Percentiles rank a stretch among this genome's conserved stretches.
Evolutionary conservation across 2,329 filamentous ascomycete species (phyloP).

Genomic region (Trichophyton equinum): DNA sequence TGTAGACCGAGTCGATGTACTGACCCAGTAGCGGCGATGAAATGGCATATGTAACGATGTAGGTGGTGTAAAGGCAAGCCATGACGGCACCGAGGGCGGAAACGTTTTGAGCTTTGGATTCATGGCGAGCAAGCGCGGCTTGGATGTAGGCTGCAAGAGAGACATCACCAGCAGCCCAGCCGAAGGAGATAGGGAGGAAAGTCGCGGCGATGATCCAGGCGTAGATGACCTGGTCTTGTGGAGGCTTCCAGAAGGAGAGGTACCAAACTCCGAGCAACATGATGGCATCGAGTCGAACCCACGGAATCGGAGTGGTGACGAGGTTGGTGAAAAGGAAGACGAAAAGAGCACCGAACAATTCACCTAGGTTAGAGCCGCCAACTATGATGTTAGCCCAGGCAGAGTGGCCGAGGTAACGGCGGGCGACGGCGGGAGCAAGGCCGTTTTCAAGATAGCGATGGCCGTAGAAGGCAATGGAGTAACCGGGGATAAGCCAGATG

Average conservation of each 20-base stretch:
- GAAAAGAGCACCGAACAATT: conserved; percentile 37
- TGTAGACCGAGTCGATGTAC: conserved; percentile 36
- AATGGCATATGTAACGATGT: conserved; percentile 39
- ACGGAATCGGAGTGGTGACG: conserved; percentile 39
- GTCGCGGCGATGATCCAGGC: conserved; percentile 38
- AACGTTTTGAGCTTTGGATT: conserved; percentile 34
- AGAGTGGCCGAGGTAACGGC: conserved; percentile 37
- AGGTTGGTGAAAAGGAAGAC: conserved; percentile 40
- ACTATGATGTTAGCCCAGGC: conserved; percentile 41
- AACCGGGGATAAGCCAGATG: conserved; percentile 40
- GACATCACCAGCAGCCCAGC: conserved; percentile 42
- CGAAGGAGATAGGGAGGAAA: conserved; percentile 38
- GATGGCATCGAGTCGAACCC: conserved; percentile 38
- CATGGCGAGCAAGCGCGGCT: conserved; percentile 36
- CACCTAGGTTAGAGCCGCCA: conserved; percentile 40
- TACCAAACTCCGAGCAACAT: conserved; percentile 39
- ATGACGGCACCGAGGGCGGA: conserved; percentile 41
- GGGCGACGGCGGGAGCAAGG: conserved; percentile 36
- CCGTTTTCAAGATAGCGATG: conserved; percentile 42
- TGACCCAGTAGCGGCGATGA: conserved; percentile 34
- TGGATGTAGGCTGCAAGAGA: conserved; percentile 42
- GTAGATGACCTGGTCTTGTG: conserved; percentile 28
- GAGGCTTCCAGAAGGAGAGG: conserved; percentile 36
- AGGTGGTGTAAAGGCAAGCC: conserved; percentile 40
- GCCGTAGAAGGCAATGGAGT: conserved; percentile 38